These are phyloP conservation scores for Toxicodendron radicans DNA, from an alignment of 345 rosid genomes.

Conservation along the genomic window DNA sequence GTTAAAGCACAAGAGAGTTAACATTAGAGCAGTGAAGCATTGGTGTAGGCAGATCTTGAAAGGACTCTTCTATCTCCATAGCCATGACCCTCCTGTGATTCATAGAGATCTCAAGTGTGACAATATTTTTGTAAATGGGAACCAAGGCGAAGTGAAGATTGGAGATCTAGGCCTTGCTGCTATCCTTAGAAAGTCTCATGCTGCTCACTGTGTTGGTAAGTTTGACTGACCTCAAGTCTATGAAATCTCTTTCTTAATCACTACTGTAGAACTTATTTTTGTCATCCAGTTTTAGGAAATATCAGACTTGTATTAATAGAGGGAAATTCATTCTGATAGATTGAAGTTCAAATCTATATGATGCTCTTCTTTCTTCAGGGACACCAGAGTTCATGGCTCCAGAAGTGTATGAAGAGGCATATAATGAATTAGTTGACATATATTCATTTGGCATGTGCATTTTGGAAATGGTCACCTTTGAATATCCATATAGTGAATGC, in stretches of 20 bases:
- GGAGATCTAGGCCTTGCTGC: conserved; percentile 99
- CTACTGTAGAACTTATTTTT: too few relatives aligned
- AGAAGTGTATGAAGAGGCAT: conserved; percentile 94
- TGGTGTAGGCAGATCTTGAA: conserved; percentile 94
- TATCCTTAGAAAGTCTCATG: conserved; percentile 75
- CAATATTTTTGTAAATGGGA: conserved; percentile 89
- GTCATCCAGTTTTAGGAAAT: too few relatives aligned
- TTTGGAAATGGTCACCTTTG: conserved; percentile 96
- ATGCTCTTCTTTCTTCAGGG: conserved; percentile 48
- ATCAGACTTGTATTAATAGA: neutral
- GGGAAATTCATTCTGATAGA: neutral
- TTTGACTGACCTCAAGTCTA: neutral
- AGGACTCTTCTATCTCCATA: conserved; percentile 82
- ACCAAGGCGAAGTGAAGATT: conserved; percentile 95
- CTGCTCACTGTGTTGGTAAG: conserved; percentile 95
- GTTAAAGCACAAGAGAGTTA: conserved; percentile 82
- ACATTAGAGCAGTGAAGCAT: conserved; percentile 83
- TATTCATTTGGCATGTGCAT: conserved; percentile 99
- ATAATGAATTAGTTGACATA: conserved; percentile 94
- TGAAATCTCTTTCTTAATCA: neutral
- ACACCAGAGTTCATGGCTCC: conserved; percentile 99
- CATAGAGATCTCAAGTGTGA: conserved; percentile 98
- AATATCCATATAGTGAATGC: conserved; percentile 96
- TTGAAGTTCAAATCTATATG: conserved; percentile 8
- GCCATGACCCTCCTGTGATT: conserved; percentile 87